These are phyloP conservation scores for Blastobotrys attinorum DNA, from an alignment of 805 yeast species.

Conservation along the genomic window DNA sequence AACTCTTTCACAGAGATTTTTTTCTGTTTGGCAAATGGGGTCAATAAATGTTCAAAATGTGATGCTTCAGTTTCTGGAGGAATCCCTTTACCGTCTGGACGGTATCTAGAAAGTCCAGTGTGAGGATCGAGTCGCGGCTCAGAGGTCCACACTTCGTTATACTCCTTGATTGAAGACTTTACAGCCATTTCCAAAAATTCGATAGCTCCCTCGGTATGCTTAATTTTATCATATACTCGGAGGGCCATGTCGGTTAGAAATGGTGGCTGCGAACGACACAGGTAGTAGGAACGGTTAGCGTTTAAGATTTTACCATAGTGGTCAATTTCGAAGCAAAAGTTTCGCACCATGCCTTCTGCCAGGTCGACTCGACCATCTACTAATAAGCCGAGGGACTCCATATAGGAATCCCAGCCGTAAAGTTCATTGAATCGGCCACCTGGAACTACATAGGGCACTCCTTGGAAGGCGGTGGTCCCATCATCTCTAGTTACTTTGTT, in stretches of 20 bases:
- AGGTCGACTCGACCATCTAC: constrained; percentile 57
- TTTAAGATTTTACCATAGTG: constrained; percentile 89
- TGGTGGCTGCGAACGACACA: constrained; percentile 94
- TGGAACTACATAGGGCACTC: constrained; percentile 83
- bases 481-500: constrained; percentile 28
- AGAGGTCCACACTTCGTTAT: constrained; percentile 69
- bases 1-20: constrained; percentile 52
- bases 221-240: constrained; percentile 51
- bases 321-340: constrained; percentile 81
- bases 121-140: constrained; percentile 62
- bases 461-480: constrained; percentile 28
- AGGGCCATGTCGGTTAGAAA: constrained; percentile 89
- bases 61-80: constrained; percentile 95
- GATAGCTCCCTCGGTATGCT: constrained; percentile 32
- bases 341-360: constrained; percentile 85
- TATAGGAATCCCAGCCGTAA: constrained; percentile 97
- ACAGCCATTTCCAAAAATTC: constrained; percentile 60
- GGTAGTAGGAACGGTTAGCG: constrained; percentile 87
- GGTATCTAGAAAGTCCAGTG: constrained; percentile 82
- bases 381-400: constrained; percentile 78
- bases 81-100: constrained; percentile 85
- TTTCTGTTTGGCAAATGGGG: constrained; percentile 61
- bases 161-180: constrained; percentile 79
- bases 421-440: constrained; percentile 96
- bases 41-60: constrained; percentile 68